Evolutionary conservation across 768 basidiomycete genomes (phyloP), one percentile per base, ranked within the genome.

Genomic region (Fistulinella prunicolor): DNA sequence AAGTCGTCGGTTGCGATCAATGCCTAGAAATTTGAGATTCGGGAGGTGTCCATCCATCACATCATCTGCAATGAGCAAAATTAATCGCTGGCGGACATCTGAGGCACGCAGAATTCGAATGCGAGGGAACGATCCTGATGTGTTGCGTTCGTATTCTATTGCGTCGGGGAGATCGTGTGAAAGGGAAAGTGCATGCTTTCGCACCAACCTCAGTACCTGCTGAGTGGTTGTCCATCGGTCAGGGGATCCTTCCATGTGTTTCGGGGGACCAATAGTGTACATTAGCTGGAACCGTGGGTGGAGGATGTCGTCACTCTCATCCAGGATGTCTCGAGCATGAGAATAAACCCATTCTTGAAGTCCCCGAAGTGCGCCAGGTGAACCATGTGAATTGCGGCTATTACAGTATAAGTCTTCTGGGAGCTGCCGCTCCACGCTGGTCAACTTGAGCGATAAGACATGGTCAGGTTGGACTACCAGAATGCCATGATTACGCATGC

Each of bases 401-500:
- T 16, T 43, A 23, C 21, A 42, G 38, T 9, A 58, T 55, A 26
- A 50, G 49, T 6, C 44, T 22, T 17, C 14, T 22, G 22, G n/a
- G 4, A 66, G 46, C 13, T 58, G 54, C 38, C 45, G 56, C 34
- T 77, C 70, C 17, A 78, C 56, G 0, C 64, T 66, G 69, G 72
- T 70, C 22, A 80, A 63, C 47, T 70, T 66, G 51, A 73, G n/a
- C n/a, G n/a, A n/a, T n/a, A n/a, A n/a, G n/a, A n/a, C n/a, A n/a
- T n/a, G n/a, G n/a, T n/a, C n/a, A 2, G 76, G 78, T 36, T 80
- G 78, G 13, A 64, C 53, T 3, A 80, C 61, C 12, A 78, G 57
- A 12, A 80, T 51, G 0, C 78, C 78, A 16, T 64, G 57, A 38
- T 56, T 57, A 0, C 48, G 47, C 43, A 58, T 60, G 50, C 78